Base-by-base conservation (phyloP, 306 rosid species). In the Cercis canadensis region DNA sequence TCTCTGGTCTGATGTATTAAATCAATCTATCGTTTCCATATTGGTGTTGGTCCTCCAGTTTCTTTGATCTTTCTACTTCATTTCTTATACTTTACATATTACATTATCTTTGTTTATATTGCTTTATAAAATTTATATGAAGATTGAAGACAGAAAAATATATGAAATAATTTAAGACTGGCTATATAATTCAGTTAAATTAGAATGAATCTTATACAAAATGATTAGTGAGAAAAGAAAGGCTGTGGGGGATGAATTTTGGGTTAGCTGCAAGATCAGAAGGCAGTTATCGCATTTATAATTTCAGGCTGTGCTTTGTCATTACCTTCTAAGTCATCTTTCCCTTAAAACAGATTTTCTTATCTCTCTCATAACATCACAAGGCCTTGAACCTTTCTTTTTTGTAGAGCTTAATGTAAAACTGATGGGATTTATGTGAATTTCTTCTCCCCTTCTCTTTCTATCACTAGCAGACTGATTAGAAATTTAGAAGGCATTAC, bases 121-220 rank as follows among this genome's bases (percentile, higher is more conserved):
- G 41, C 63, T 46, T 19, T 32, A 54, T 66, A 33, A 73, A 58
- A 56, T 66, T 59, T 19, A 53, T 54, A 2, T 19, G 54, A 62
- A 46, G 43, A 32, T 37, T 9, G n/a, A n/a, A n/a, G n/a, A n/a
- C n/a, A 50, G 36, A 51, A 68, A 44, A 50, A 16, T 52, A 21
- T 51, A 18, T 61, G 31, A 46, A 64, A 66, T 21, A 39, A 60
- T 65, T 63, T 64, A 11, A 49, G 18, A 70, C 62, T 57, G 46
- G 34, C 41, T 62, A 50, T 52, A 60, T 53, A 50, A 52, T 57
- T 43, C 41, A 5, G 56, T 54, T 53, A 67, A 41, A 17, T 21
- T 62, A 18, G 33, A 40, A 62, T 40, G 49, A 11, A 40, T 40
- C 39, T 43, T 19, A 11, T 40, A 62, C 36, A 8, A 47, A 19